Evolutionary conservation across 164 flowering plant species (phyloP).

Genomic region (Tetracentron sinense): DNA sequence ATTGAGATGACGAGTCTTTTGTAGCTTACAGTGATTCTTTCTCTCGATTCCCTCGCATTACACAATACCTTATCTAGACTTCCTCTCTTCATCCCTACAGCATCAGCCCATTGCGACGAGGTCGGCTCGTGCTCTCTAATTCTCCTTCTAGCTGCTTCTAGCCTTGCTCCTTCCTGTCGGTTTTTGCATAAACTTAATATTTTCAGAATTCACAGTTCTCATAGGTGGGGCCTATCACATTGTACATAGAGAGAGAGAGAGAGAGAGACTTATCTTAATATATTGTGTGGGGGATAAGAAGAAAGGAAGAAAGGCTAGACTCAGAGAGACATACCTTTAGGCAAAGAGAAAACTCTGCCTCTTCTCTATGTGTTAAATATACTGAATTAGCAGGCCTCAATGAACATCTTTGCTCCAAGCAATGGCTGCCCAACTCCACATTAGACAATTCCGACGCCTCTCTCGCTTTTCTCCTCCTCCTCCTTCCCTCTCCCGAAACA

Average conservation of each 20-base stretch:
- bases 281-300: too few species aligned
- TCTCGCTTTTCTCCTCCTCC: conserved; percentile 32
- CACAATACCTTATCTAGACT: conserved; percentile 35
- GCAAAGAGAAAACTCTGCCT: conserved; percentile 36
- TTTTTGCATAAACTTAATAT: too few species aligned
- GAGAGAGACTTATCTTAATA: too few species aligned
- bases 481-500: conserved; percentile 20
- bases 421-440: conserved; percentile 4
- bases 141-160: conserved; percentile 35
- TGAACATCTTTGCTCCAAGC: not conserved
- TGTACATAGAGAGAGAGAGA: too few species aligned
- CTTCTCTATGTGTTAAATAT: conserved; percentile 36
- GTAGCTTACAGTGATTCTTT: conserved; percentile 38
- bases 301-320: not conserved
- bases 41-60: conserved; percentile 37
- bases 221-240: too few species aligned
- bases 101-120: conserved; percentile 40
- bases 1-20: conserved; percentile 50
- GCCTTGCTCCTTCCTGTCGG: conserved; percentile 47
- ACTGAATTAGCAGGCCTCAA: conserved; percentile 2
- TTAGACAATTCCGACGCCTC: conserved; percentile 7
- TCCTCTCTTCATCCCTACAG: conserved; percentile 29
- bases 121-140: conserved; percentile 14
- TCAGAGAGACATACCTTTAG: conserved; percentile 46
- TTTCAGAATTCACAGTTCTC: not conserved